A percentile compares a stretch with the other conserved stretches of the same genome.
These are phyloP conservation scores for Coemansia sp. DNA, from an alignment of 192 early-diverging fungal species.

Conservation along the genomic window DNA sequence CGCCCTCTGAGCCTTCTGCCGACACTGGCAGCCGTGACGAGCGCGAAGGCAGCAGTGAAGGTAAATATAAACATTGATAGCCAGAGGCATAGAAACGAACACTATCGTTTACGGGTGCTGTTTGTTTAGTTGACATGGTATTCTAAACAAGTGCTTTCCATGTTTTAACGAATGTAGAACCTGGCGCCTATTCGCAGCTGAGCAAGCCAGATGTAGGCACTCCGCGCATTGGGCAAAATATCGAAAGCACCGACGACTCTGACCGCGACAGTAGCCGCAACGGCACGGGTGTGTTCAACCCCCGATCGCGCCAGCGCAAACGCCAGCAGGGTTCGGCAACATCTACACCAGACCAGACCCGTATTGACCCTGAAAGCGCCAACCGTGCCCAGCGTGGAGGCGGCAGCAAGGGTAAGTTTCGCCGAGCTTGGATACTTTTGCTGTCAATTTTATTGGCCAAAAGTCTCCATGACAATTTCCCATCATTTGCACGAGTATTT, in stretches of 20 bases:
- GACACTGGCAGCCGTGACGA: conserved; percentile 15
- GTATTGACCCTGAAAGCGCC: conserved; percentile 8
- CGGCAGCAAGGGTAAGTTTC: conserved; percentile 17
- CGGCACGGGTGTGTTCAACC: neutral
- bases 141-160: conserved; percentile 10
- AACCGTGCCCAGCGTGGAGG: conserved; percentile 8
- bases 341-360: conserved; percentile 4
- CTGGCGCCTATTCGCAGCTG: conserved; percentile 1
- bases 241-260: conserved; percentile 20
- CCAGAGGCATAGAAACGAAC: neutral
- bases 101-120: neutral
- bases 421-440: no score
- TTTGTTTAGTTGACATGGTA: neutral
- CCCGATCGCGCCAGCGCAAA: conserved; percentile 4
- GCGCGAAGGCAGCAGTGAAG: conserved; percentile 27
- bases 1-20: conserved; percentile 4
- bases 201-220: neutral
- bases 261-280: conserved; percentile 12
- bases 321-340: conserved; percentile 8
- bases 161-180: neutral
- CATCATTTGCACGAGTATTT: neutral
- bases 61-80: conserved; percentile 24
- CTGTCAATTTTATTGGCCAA: neutral
- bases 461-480: conserved; percentile 1
- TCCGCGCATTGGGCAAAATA: conserved; percentile 7